These are phyloP conservation scores for Exserohilum rostratum DNA, from an alignment of 2,329 filamentous ascomycete genomes.

Conservation along the genomic window DNA sequence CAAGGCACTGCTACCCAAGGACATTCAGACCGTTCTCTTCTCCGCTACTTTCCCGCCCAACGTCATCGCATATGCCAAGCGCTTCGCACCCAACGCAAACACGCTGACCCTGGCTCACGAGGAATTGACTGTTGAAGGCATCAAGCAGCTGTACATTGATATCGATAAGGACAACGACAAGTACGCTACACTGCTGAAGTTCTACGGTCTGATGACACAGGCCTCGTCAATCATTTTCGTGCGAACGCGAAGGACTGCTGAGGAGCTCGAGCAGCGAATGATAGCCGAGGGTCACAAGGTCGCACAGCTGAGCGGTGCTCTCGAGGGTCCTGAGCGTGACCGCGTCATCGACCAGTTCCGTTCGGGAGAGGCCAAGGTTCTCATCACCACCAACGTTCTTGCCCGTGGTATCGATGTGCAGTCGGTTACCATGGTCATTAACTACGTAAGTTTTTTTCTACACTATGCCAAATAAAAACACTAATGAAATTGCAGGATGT, in stretches of 20 bases:
- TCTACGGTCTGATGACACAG: constrained; percentile 95
- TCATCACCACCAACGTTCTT: constrained; percentile 97
- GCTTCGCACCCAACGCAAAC: constrained; percentile 86
- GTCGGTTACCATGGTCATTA: constrained; percentile 96
- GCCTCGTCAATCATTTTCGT: constrained; percentile 98
- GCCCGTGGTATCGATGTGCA: constrained; percentile 93
- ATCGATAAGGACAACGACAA: constrained; percentile 82
- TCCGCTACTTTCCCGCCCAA: constrained; percentile 91
- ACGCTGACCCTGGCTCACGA: constrained; percentile 86
- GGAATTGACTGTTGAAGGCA: constrained; percentile 93
- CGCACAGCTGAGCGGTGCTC: constrained; percentile 84
- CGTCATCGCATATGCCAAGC: constrained; percentile 81
- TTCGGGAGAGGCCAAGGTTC: constrained; percentile 84
- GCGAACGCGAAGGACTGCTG: constrained; percentile 85
- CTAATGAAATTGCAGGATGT: constrained; percentile 56
- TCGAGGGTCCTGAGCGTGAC: constrained; percentile 84
- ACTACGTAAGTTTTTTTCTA: constrained; percentile 67
- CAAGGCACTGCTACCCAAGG: constrained; percentile 74
- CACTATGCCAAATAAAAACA: neutral
- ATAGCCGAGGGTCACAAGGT: constrained; percentile 87
- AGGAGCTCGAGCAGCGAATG: constrained; percentile 86
- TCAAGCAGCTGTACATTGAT: constrained; percentile 97
- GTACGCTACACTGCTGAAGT: constrained; percentile 85
- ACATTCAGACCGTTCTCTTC: constrained; percentile 89
- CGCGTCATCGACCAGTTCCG: constrained; percentile 85